phyloP scores from a whole-genome alignment of 2,329 filamentous ascomycete genomes.

The Plenodomus tracheiphilus region DNA sequence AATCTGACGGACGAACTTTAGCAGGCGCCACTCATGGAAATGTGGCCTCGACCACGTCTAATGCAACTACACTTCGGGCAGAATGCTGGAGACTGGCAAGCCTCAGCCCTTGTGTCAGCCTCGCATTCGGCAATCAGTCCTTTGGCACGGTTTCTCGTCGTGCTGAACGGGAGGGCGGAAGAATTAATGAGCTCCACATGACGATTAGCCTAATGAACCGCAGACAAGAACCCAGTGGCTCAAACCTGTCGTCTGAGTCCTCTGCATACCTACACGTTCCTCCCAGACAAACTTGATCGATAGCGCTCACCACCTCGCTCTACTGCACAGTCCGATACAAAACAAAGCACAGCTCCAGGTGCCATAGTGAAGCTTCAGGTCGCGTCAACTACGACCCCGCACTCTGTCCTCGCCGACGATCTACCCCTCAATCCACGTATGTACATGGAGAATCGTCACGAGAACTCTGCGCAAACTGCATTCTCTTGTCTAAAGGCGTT shows the following conservation, averaged over 20 bases:
- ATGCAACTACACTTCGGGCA: background rate
- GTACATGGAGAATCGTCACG: background rate
- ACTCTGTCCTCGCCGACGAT: conserved; percentile 1
- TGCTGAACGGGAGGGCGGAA: conserved; percentile 20
- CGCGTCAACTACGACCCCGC: conserved; percentile 19
- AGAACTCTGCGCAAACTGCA: too few relatives aligned
- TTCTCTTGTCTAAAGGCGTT: background rate
- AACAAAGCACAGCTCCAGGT: conserved; percentile 13
- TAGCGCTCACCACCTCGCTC: background rate
- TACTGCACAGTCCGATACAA: background rate
- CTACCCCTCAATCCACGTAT: conserved; percentile 15
- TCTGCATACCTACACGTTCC: conserved; percentile 23
- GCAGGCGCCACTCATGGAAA: background rate
- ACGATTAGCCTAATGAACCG: conserved; percentile 41
- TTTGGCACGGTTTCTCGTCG: conserved; percentile 2
- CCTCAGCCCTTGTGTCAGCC: background rate
- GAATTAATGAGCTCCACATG: conserved; percentile 26
- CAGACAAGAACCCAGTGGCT: background rate
- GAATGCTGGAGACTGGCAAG: background rate
- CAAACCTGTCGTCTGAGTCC: background rate
- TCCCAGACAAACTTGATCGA: background rate
- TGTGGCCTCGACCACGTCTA: background rate
- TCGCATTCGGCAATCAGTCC: background rate
- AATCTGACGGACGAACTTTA: background rate
- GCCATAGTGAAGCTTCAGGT: conserved; percentile 16